Conservation (phyloP, 257 asterid genomes). For the Solanum etuberosum region DNA sequence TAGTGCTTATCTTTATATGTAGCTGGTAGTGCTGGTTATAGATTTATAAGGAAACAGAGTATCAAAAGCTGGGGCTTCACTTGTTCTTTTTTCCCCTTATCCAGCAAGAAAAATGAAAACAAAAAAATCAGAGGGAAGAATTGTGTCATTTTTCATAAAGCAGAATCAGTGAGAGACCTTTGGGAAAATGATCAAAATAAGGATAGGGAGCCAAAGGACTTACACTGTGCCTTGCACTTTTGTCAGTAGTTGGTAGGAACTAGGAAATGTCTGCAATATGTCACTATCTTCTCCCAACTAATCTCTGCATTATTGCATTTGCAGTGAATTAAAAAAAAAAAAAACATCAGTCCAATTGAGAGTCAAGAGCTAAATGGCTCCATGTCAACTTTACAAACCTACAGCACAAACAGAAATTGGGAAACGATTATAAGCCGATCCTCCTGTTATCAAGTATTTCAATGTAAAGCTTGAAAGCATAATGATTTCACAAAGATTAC, state of each 20-base stretch:
- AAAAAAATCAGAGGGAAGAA: background rate
- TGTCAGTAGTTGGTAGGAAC: background rate
- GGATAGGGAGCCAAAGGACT: background rate
- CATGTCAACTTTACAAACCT: background rate
- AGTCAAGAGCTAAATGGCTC: background rate
- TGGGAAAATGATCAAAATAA: background rate
- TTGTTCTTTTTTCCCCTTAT: background rate
- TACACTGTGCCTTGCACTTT: background rate
- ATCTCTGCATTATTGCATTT: background rate
- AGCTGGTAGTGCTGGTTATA: background rate
- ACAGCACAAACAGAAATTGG: background rate
- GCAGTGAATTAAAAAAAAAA: background rate
- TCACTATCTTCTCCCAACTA: background rate
- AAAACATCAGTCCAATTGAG: background rate
- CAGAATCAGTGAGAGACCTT: background rate
- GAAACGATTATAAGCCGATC: background rate
- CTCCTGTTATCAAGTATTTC: background rate
- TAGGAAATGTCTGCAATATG: background rate
- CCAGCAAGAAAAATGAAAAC: background rate
- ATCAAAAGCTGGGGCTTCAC: background rate
- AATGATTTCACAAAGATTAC: background rate
- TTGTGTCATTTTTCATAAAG: background rate
- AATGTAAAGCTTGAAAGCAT: background rate
- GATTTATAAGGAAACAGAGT: background rate
- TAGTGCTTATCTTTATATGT: background rate